Evolutionary conservation across 805 yeast genomes (phyloP).

Genomic region (Zygosaccharomyces bisporus): DNA sequence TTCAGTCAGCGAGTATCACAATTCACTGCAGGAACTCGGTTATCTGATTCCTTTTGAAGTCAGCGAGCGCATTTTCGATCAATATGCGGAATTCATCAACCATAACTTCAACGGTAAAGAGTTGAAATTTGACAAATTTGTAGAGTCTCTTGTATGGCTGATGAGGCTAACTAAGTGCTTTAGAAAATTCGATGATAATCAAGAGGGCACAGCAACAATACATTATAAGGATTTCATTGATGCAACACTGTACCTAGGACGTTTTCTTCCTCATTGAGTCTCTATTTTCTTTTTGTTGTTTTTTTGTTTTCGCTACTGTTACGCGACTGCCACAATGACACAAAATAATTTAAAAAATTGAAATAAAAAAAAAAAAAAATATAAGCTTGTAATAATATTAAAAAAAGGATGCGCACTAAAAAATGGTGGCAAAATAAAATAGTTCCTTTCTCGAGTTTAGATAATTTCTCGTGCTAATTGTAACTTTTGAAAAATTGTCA

Average conservation of each 20-base stretch:
- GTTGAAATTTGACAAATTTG: constrained; percentile 75
- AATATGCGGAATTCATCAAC: constrained; percentile 33
- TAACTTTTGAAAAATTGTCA: too few relatives aligned
- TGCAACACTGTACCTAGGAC: constrained; percentile 42
- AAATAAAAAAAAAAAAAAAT: constrained; percentile 1
- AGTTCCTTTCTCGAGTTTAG: too few relatives aligned
- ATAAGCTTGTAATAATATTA: not conserved
- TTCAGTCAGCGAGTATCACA: constrained; percentile 32
- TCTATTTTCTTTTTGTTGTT: not conserved
- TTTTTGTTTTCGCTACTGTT: not conserved
- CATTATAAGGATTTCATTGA: constrained; percentile 64
- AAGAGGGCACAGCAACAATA: constrained; percentile 67
- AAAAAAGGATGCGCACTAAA: not conserved
- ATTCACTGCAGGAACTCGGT: constrained; percentile 35
- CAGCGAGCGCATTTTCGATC: constrained; percentile 36
- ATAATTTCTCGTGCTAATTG: too few relatives aligned
- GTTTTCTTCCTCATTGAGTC: constrained; percentile 30
- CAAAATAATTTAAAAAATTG: not conserved
- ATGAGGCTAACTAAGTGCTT: constrained; percentile 74
- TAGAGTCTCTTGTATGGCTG: constrained; percentile 73
- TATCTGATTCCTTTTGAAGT: constrained; percentile 36
- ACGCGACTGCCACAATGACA: constrained; percentile 2
- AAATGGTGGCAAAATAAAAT: not conserved
- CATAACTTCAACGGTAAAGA: constrained; percentile 33
- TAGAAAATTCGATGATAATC: constrained; percentile 69